Evolutionary conservation across 768 basidiomycete genomes (phyloP), one percentile per base, ranked within the genome.

Genomic region (Suillus subaureus): DNA sequence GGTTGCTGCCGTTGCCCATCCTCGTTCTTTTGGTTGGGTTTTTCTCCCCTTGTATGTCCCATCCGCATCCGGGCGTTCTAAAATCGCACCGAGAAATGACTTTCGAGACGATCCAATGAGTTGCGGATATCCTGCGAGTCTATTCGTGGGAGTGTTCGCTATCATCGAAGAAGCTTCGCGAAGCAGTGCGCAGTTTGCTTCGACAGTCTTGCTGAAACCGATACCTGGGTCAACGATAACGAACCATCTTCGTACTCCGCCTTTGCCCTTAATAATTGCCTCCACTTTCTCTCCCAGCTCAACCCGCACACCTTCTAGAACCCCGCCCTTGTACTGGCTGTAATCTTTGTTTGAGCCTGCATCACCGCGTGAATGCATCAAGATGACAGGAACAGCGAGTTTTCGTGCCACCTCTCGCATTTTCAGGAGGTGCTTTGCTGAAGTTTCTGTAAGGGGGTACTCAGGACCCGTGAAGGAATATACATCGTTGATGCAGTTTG

Each of bases 281-380:
- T 89, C 82, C 1, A 95, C 85, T 70, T 89, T 89, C 47, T 76
- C 78, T 0, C 90, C 92, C 2, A 96, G 83, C 74, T 98, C 96
- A 0, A 77, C 70, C 9, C 85, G 81, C 0, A 98, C 88, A 21
- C 88, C 93, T 28, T 83, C 81, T 11, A 96, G 67, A 6, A 94
- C 86, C 12, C 74, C 75, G 37, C 79, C 81, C 31, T 76, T 75
- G 72, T 89, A 86, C 63, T 62, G 69, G 18, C 69, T 71, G 70
- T 89, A 89, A 67, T 89, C 83, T 79, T 93, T 93, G 81, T 95
- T 85, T 67, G 81, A 70, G 18, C 89, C 87, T 0, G 93, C 92
- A 64, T 93, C 91, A 0, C 94, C 96, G 4, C 96, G 83, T 0
- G 94, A 95, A 76, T 99, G 97, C 97, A 99, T 99, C 65, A 99